Conservation (phyloP, 495 filamentous ascomycete species). For the Xylaria scruposa region DNA sequence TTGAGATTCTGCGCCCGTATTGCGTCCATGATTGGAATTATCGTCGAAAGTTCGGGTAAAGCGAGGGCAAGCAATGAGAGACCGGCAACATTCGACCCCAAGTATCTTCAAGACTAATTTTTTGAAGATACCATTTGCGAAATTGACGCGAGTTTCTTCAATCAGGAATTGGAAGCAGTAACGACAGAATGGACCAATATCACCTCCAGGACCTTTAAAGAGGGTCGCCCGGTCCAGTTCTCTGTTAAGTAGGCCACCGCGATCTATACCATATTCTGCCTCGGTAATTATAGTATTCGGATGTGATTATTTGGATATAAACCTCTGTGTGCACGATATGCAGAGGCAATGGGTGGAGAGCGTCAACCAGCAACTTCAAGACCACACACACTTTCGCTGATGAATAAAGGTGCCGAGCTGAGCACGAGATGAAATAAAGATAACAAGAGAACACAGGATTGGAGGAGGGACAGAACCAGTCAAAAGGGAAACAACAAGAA, state of each 20-base stretch:
- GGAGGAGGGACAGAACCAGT: background rate
- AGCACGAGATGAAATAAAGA: slow-evolving; percentile 12
- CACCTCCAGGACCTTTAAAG: background rate
- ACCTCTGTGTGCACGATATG: background rate
- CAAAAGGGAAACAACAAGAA: slow-evolving; percentile 6
- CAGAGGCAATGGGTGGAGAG: slow-evolving; percentile 4
- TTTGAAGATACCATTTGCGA: slow-evolving; percentile 7
- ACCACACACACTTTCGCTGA: slow-evolving; percentile 6
- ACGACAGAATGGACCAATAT: background rate
- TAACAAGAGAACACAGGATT: background rate
- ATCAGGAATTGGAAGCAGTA: background rate
- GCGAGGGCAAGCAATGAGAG: background rate
- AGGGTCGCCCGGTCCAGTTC: background rate
- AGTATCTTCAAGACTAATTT: background rate
- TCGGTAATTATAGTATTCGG: background rate
- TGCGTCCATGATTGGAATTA: slow-evolving; percentile 29
- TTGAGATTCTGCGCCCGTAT: slow-evolving; percentile 31
- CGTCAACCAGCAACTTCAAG: slow-evolving; percentile 13
- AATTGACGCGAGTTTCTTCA: background rate
- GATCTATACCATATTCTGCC: background rate
- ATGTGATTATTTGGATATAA: background rate
- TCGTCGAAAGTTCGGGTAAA: background rate
- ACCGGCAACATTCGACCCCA: background rate
- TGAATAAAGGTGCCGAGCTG: background rate
- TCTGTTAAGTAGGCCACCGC: background rate